Evolutionary conservation across 2,329 filamentous ascomycete species (phyloP).

Genomic region (Cryphonectria carpinicola): DNA sequence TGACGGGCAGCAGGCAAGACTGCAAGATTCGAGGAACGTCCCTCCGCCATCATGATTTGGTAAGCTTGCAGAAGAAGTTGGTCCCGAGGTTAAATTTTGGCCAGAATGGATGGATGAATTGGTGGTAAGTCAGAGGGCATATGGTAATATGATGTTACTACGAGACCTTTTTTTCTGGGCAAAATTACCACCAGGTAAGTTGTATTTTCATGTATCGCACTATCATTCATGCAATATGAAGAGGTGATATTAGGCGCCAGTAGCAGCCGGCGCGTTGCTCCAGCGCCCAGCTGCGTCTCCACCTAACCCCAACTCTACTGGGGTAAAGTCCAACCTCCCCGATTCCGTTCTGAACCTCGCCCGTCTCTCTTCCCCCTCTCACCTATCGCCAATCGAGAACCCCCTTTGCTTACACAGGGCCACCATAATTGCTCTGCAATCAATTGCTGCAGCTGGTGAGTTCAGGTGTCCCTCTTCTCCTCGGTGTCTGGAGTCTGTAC

Average conservation of each 20-base stretch:
- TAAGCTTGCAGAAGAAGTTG: background rate
- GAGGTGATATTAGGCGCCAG: slow-evolving; percentile 19
- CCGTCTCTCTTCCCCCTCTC: slow-evolving; percentile 17
- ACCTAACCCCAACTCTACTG: slow-evolving; percentile 19
- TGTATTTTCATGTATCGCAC: background rate
- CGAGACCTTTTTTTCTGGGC: background rate
- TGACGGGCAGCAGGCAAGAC: background rate
- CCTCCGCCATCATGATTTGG: background rate
- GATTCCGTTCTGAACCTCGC: slow-evolving; percentile 19
- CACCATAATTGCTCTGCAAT: slow-evolving; percentile 2
- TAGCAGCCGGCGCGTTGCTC: slow-evolving; percentile 15
- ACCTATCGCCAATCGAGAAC: background rate
- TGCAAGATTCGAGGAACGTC: background rate
- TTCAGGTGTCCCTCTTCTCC: background rate
- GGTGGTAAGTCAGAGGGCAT: background rate
- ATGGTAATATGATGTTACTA: background rate
- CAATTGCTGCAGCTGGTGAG: slow-evolving; percentile 20
- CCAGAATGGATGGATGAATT: background rate
- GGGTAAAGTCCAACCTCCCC: slow-evolving; percentile 29
- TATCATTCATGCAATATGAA: background rate
- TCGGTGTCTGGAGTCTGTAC: background rate
- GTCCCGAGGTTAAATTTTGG: slow-evolving; percentile 13
- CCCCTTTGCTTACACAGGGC: background rate
- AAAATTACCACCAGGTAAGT: background rate
- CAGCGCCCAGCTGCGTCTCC: slow-evolving; percentile 18